Percentiles rank a stretch among this genome's conserved stretches.
Conservation (phyloP, 2,329 filamentous ascomycete species). For the Aureobasidium leucospermi region DNA sequence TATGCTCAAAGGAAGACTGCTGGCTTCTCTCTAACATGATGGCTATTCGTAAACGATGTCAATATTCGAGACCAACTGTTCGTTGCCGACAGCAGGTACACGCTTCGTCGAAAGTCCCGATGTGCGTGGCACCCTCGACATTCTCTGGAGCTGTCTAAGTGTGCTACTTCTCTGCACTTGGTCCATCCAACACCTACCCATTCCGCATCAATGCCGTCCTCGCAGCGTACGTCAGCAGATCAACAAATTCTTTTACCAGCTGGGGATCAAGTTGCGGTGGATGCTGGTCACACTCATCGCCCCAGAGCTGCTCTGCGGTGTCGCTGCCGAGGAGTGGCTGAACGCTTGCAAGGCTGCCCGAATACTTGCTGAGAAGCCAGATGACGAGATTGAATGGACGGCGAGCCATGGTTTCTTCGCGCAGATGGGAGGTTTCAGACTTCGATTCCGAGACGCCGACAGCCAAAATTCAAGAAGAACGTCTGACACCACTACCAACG, state of each 20-base stretch:
- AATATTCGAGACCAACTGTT: not conserved
- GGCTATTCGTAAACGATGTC: not conserved
- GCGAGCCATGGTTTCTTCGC: constrained; percentile 2
- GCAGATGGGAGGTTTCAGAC: not conserved
- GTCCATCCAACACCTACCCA: not conserved
- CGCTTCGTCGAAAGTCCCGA: not conserved
- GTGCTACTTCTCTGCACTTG: constrained; percentile 8
- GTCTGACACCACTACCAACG: not conserved
- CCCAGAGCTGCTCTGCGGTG: not conserved
- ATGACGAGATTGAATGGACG: not conserved
- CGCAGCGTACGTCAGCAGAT: not conserved
- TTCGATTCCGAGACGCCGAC: not conserved
- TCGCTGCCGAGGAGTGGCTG: constrained; percentile 3
- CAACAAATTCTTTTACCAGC: not conserved
- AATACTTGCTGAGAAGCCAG: not conserved
- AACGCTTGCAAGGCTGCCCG: not conserved
- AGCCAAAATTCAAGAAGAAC: not conserved
- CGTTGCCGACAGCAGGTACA: not conserved
- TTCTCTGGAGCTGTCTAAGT: constrained; percentile 9
- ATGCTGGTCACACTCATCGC: not conserved
- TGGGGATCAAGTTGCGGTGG: not conserved
- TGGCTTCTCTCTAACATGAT: not conserved
- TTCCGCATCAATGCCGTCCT: constrained; percentile 1
- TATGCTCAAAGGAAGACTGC: not conserved
- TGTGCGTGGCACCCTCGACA: constrained; percentile 8